Conservation (phyloP, 2,329 filamentous ascomycete species). For the Simplicillium aogashimaense region DNA sequence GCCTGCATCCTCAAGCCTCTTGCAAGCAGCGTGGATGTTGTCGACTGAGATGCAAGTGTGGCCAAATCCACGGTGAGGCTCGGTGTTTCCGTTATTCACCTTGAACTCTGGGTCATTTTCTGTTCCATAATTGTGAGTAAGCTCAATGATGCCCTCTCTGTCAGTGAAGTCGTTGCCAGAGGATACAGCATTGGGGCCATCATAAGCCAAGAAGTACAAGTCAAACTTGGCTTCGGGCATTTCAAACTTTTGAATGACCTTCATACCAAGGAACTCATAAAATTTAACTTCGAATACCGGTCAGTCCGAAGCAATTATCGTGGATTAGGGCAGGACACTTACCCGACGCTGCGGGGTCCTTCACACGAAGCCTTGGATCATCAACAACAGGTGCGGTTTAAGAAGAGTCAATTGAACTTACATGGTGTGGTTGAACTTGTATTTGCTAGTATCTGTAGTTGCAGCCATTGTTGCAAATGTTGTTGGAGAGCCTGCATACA, state of each 20-base stretch:
- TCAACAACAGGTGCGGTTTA: slow-evolving; percentile 6
- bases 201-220: slow-evolving; percentile 90
- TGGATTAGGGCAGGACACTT: slow-evolving; percentile 14
- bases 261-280: slow-evolving; percentile 89
- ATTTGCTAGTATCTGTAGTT: slow-evolving; percentile 63
- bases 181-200: slow-evolving; percentile 65
- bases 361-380: slow-evolving; percentile 69
- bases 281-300: slow-evolving; percentile 57
- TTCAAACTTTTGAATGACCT: slow-evolving; percentile 66
- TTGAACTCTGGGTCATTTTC: slow-evolving; percentile 75
- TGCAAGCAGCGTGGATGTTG: slow-evolving; percentile 80
- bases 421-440: slow-evolving; percentile 90
- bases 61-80: slow-evolving; percentile 74
- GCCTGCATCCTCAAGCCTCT: slow-evolving; percentile 79
- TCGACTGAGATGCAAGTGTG: slow-evolving; percentile 79
- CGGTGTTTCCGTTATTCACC: slow-evolving; percentile 81
- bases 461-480: slow-evolving; percentile 47
- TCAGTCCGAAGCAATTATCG: neutral
- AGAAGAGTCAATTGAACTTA: slow-evolving; percentile 20
- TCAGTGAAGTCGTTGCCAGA: slow-evolving; percentile 64
- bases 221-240: slow-evolving; percentile 88
- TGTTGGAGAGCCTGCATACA: slow-evolving; percentile 4
- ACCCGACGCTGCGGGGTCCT: slow-evolving; percentile 79
- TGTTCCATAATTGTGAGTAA: slow-evolving; percentile 79
- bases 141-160: slow-evolving; percentile 81